phyloP scores from a whole-genome alignment of 805 yeast species.

The Candida koratica region DNA sequence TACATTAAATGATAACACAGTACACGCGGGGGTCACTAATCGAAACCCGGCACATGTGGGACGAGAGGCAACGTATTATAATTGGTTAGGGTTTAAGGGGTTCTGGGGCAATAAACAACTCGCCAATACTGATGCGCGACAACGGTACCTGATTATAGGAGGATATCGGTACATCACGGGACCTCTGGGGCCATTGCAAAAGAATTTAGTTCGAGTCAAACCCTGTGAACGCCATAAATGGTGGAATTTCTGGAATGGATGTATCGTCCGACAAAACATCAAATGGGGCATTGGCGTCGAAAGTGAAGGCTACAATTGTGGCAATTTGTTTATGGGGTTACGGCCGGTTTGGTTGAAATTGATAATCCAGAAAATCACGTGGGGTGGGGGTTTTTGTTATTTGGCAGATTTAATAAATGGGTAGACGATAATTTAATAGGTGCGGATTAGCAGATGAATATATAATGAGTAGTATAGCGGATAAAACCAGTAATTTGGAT shows the following conservation, averaged over 20 bases:
- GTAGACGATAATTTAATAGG: conserved; percentile 15
- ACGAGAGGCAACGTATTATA: conserved; percentile 52
- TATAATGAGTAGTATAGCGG: too few relatives aligned
- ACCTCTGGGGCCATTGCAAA: conserved; percentile 83
- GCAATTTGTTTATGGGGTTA: conserved; percentile 52
- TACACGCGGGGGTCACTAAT: conserved; percentile 41
- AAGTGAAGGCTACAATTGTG: conserved; percentile 81
- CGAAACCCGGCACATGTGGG: conserved; percentile 44
- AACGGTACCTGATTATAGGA: conserved; percentile 74
- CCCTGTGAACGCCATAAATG: conserved; percentile 85
- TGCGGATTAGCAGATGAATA: too few relatives aligned
- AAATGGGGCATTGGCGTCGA: conserved; percentile 88
- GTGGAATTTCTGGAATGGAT: conserved; percentile 87
- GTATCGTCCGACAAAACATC: conserved; percentile 70
- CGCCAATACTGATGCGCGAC: conserved; percentile 66
- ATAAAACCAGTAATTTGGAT: too few relatives aligned
- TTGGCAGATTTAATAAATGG: conserved; percentile 50
- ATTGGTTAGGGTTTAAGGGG: conserved; percentile 80
- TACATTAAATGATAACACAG: conserved; percentile 60
- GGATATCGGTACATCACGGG: conserved; percentile 92
- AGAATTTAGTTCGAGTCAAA: conserved; percentile 62
- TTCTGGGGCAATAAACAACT: conserved; percentile 88
- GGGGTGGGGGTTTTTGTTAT: conserved; percentile 62
- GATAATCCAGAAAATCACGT: conserved; percentile 46
- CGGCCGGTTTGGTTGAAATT: conserved; percentile 50